phyloP scores from a whole-genome alignment of 805 yeast genomes.

The Barnettozyma siamensis region DNA sequence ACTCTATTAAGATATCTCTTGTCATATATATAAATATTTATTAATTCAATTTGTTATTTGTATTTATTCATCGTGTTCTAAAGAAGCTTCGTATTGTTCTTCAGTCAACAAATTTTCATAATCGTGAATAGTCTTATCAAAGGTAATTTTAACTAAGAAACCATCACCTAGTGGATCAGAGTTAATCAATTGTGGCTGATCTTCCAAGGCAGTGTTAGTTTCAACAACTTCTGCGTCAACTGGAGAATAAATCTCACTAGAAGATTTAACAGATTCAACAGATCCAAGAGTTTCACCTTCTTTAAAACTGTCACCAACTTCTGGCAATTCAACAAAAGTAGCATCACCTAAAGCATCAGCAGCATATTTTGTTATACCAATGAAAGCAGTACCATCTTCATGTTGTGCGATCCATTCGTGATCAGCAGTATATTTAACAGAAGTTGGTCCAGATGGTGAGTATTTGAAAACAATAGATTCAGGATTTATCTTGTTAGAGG shows the following conservation, averaged over 20 bases:
- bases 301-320: slow-evolving; percentile 52
- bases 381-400: slow-evolving; percentile 72
- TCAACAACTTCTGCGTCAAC: slow-evolving; percentile 71
- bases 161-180: slow-evolving; percentile 90
- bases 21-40: slow-evolving; percentile 2
- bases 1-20: background rate
- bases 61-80: slow-evolving; percentile 16
- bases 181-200: slow-evolving; percentile 74
- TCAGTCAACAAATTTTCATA: slow-evolving; percentile 56
- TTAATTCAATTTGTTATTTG: background rate
- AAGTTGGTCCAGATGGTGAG: slow-evolving; percentile 16
- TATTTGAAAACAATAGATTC: slow-evolving; percentile 20
- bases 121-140: slow-evolving; percentile 39
- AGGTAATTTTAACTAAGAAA: slow-evolving; percentile 80
- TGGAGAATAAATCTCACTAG: slow-evolving; percentile 89
- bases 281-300: slow-evolving; percentile 85
- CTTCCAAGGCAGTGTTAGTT: slow-evolving; percentile 60
- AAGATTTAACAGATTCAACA: slow-evolving; percentile 91
- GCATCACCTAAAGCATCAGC: slow-evolving; percentile 97
- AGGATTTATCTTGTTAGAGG: slow-evolving; percentile 19
- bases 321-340: slow-evolving; percentile 88
- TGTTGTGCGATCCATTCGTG: slow-evolving; percentile 95
- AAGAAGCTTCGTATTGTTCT: slow-evolving; percentile 32
- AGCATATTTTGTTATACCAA: slow-evolving; percentile 95
- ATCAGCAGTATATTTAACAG: slow-evolving; percentile 70